Evolutionary conservation across 2,329 filamentous ascomycete genomes (phyloP).

Genomic region (Claviceps arundinis): DNA sequence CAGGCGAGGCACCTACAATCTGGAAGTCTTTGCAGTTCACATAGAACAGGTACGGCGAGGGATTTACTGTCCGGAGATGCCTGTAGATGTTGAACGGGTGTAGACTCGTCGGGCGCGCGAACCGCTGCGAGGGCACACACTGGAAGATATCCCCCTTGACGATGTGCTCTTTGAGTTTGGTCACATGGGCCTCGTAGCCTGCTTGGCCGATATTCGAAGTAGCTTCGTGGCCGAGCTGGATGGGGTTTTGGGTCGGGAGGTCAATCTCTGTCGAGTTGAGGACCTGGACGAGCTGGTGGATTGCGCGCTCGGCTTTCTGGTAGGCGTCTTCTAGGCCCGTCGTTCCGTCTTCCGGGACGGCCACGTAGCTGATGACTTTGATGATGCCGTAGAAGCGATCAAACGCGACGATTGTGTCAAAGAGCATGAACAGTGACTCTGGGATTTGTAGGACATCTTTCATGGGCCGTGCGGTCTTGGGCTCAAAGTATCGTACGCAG

Average conservation of each 20-base stretch:
- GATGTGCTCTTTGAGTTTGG: conserved; percentile 79
- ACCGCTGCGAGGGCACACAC: conserved; percentile 86
- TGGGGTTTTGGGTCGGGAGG: conserved; percentile 61
- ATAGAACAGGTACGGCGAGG: conserved; percentile 94
- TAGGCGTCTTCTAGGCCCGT: conserved; percentile 48
- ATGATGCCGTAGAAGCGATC: conserved; percentile 89
- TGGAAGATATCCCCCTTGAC: conserved; percentile 90
- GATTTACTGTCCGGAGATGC: conserved; percentile 91
- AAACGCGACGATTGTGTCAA: conserved; percentile 85
- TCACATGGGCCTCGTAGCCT: conserved; percentile 88
- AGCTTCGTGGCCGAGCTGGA: conserved; percentile 63
- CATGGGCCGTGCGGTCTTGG: conserved; percentile 80
- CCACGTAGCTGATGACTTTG: conserved; percentile 85
- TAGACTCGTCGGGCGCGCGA: conserved; percentile 75
- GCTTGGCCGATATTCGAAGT: conserved; percentile 80
- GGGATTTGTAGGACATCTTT: conserved; percentile 81
- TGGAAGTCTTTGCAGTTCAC: conserved; percentile 86
- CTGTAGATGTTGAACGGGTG: conserved; percentile 98
- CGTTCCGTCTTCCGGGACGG: conserved; percentile 38
- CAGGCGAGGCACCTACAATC: conserved; percentile 87
- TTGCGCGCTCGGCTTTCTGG: conserved; percentile 46
- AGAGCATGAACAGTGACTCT: conserved; percentile 94
- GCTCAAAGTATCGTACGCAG: conserved; percentile 95
- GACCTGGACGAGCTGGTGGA: conserved; percentile 55
- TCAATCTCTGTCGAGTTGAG: conserved; percentile 64